Evolutionary conservation across 495 filamentous ascomycete species (phyloP).

Genomic region (Penicillium longicatenatum): DNA sequence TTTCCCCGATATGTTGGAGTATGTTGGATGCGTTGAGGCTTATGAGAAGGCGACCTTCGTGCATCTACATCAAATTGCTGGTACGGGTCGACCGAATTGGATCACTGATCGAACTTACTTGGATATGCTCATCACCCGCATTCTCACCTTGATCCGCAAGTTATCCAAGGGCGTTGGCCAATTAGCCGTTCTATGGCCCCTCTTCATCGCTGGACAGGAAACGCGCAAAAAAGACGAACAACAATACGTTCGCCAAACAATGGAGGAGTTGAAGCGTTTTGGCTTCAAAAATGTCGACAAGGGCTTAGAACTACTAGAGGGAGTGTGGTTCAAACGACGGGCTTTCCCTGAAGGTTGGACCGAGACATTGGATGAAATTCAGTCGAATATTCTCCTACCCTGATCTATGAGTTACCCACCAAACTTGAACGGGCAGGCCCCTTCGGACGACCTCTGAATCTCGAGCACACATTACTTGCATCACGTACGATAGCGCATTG

Average conservation of each 20-base stretch:
- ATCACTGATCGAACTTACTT: constrained; percentile 31
- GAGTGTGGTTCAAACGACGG: constrained; percentile 41
- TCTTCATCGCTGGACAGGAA: constrained; percentile 43
- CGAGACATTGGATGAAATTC: constrained; percentile 41
- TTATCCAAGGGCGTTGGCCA: constrained; percentile 42
- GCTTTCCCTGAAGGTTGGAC: constrained; percentile 43
- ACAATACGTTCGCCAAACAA: constrained; percentile 37
- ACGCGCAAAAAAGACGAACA: constrained; percentile 38
- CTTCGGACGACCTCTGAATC: not conserved
- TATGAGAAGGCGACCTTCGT: constrained; percentile 46
- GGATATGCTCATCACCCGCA: constrained; percentile 37
- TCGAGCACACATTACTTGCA: not conserved
- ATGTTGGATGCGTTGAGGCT: constrained; percentile 43
- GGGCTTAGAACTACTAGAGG: constrained; percentile 36
- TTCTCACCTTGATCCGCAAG: constrained; percentile 36
- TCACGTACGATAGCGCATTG: not conserved
- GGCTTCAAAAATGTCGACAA: constrained; percentile 47
- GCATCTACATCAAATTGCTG: constrained; percentile 38
- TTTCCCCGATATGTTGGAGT: constrained; percentile 38
- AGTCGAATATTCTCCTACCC: constrained; percentile 32
- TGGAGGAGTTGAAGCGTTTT: constrained; percentile 38
- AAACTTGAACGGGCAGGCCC: too few relatives aligned
- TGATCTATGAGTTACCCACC: too few relatives aligned
- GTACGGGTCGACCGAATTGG: constrained; percentile 34
- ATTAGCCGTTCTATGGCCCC: constrained; percentile 40